Evolutionary conservation across 2,329 filamentous ascomycete species (phyloP).

Genomic region (Sphaceloma murrayae): DNA sequence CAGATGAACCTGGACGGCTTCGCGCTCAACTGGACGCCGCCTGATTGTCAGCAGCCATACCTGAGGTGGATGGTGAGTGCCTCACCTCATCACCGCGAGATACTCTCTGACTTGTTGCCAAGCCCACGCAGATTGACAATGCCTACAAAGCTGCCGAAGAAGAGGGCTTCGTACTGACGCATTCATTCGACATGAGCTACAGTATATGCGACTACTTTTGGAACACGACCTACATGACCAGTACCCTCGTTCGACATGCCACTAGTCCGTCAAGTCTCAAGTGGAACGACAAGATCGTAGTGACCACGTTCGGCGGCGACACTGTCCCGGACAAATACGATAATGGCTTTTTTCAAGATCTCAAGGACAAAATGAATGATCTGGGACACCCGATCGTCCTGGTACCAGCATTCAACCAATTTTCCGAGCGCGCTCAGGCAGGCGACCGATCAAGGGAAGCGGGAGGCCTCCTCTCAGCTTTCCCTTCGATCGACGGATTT

Average conservation of each 20-base stretch:
- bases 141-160: conserved; percentile 29
- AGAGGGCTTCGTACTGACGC: conserved; percentile 30
- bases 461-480: conserved; percentile 26
- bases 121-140: conserved; percentile 26
- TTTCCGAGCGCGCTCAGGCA: conserved; percentile 26
- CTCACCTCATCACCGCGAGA: conserved; percentile 17
- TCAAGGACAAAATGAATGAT: conserved; percentile 27
- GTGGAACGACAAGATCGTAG: conserved; percentile 32
- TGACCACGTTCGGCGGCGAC: conserved; percentile 31
- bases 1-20: conserved; percentile 31
- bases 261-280: conserved; percentile 27
- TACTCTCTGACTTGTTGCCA: not conserved
- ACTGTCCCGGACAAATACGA: conserved; percentile 28
- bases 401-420: conserved; percentile 29
- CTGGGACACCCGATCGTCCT: conserved; percentile 27
- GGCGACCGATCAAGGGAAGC: conserved; percentile 21
- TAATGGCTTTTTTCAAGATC: conserved; percentile 27
- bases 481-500: conserved; percentile 30
- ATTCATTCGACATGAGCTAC: conserved; percentile 34
- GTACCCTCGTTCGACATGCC: conserved; percentile 28
- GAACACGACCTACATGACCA: conserved; percentile 31
- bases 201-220: conserved; percentile 29
- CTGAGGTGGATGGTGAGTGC: conserved; percentile 25
- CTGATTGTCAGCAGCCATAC: conserved; percentile 26
- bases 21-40: conserved; percentile 32